These are phyloP conservation scores for Aspergillus sergii DNA, from an alignment of 2,329 filamentous ascomycete genomes.

Conservation along the genomic window DNA sequence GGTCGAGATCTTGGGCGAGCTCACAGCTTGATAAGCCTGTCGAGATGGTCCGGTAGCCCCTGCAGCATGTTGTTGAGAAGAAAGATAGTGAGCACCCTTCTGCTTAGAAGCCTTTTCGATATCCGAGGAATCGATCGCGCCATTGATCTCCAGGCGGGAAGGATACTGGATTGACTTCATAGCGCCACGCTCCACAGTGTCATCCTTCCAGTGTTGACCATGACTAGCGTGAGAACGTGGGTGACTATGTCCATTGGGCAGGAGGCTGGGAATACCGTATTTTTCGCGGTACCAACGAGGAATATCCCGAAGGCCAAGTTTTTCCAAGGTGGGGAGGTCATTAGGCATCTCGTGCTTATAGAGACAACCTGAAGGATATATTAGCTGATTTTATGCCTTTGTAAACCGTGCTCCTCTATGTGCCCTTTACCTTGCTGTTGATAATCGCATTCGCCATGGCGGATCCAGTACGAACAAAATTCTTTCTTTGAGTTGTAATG, in stretches of 20 bases:
- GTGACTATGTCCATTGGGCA: constrained; percentile 21
- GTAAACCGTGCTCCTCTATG: background rate
- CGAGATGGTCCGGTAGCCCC: constrained; percentile 12
- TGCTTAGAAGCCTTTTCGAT: constrained; percentile 16
- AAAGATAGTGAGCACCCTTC: constrained; percentile 9
- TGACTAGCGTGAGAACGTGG: constrained; percentile 17
- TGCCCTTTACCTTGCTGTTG: constrained; percentile 64
- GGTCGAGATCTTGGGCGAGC: constrained; percentile 9
- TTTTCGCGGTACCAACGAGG: constrained; percentile 62
- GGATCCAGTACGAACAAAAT: constrained; percentile 89
- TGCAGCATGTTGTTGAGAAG: constrained; percentile 13
- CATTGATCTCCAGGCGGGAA: constrained; percentile 17
- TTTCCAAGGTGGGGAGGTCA: constrained; percentile 65
- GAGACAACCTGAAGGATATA: constrained; percentile 61
- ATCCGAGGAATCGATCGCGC: constrained; percentile 12
- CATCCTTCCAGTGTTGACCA: constrained; percentile 24
- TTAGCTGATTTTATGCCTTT: background rate
- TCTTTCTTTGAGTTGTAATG: constrained; percentile 59
- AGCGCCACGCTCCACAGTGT: constrained; percentile 6
- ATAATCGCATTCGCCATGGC: constrained; percentile 81
- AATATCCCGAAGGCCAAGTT: constrained; percentile 65
- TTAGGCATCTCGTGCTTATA: constrained; percentile 90
- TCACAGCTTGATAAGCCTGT: constrained; percentile 7
- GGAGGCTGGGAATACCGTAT: constrained; percentile 33
- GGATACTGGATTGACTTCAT: constrained; percentile 23